A percentile compares a stretch with the other conserved stretches of the same genome.
phyloP scores from a whole-genome alignment of 108 stramenopile genomes.

The Fragilaria radians region DNA sequence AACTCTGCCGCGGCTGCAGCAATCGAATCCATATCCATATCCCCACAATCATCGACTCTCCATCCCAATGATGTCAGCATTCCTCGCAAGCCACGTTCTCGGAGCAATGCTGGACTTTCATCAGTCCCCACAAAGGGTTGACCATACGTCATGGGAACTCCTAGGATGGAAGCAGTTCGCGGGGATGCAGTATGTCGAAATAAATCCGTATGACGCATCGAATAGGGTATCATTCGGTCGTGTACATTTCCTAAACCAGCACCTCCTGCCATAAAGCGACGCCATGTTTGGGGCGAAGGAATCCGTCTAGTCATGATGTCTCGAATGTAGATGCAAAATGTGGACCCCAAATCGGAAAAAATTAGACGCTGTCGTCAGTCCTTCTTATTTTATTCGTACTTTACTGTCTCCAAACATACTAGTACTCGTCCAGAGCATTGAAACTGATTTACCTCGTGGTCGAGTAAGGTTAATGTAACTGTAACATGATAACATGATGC shows the following conservation, averaged over 20 bases:
- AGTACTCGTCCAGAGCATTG: too few relatives aligned
- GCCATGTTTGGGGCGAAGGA: too few relatives aligned
- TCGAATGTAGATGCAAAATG: too few relatives aligned
- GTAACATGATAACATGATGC: too few relatives aligned
- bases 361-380: too few relatives aligned
- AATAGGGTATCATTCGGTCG: constrained; percentile 39
- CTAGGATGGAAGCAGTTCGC: constrained; percentile 20
- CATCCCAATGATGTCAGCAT: constrained; percentile 76
- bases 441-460: too few relatives aligned
- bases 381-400: too few relatives aligned
- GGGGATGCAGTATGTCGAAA: constrained; percentile 30
- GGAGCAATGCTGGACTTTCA: constrained; percentile 57
- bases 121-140: constrained; percentile 88
- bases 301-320: too few relatives aligned
- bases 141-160: constrained; percentile 88
- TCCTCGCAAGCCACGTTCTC: constrained; percentile 56
- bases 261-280: constrained; percentile 18
- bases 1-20: background rate
- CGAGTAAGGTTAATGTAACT: too few relatives aligned
- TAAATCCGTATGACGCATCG: constrained; percentile 24
- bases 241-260: constrained; percentile 66
- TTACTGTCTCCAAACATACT: too few relatives aligned
- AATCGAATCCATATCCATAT: constrained; percentile 52
- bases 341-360: too few relatives aligned
- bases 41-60: constrained; percentile 75